These are phyloP conservation scores for Anacardium occidentale DNA, from an alignment of 345 rosid species.

Conservation along the genomic window DNA sequence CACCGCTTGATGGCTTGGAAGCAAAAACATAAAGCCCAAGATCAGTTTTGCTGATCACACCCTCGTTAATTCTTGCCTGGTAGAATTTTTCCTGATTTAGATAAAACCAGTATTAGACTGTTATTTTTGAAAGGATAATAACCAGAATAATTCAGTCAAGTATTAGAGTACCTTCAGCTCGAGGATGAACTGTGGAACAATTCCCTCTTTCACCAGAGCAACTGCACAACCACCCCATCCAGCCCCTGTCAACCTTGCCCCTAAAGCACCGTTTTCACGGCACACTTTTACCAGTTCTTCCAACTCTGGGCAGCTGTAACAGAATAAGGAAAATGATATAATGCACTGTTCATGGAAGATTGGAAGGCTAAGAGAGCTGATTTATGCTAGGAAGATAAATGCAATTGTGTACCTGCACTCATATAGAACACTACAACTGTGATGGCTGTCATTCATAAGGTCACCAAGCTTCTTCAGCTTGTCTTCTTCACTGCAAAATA, in stretches of 20 bases:
- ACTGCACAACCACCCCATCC: constrained; percentile 99
- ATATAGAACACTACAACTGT: constrained; percentile 83
- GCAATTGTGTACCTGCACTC: constrained; percentile 79
- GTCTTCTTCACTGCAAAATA: constrained; percentile 72
- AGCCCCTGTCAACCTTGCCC: constrained; percentile 97
- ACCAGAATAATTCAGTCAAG: not conserved
- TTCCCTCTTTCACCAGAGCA: constrained; percentile 73
- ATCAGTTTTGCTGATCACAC: constrained; percentile 60
- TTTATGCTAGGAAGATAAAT: not conserved
- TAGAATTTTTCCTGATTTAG: constrained; percentile 71
- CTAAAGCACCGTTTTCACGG: constrained; percentile 74
- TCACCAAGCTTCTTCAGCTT: constrained; percentile 84
- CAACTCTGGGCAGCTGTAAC: constrained; percentile 82
- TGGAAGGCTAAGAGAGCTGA: not conserved
- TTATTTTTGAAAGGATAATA: not conserved
- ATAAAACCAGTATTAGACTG: not conserved
- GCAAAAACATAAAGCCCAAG: constrained; percentile 90
- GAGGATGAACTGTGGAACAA: constrained; percentile 79
- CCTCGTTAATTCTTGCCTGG: constrained; percentile 69
- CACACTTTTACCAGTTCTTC: constrained; percentile 80
- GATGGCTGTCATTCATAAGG: constrained; percentile 92
- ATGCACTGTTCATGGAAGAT: not conserved
- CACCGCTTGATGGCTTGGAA: constrained; percentile 97
- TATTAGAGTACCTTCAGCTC: constrained; percentile 64
- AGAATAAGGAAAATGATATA: not conserved